Percentiles rank a stretch among this genome's conserved stretches.
These are phyloP conservation scores for Arthrobotrys sphaeroides DNA, from an alignment of 2,329 filamentous ascomycete species.

Conservation along the genomic window DNA sequence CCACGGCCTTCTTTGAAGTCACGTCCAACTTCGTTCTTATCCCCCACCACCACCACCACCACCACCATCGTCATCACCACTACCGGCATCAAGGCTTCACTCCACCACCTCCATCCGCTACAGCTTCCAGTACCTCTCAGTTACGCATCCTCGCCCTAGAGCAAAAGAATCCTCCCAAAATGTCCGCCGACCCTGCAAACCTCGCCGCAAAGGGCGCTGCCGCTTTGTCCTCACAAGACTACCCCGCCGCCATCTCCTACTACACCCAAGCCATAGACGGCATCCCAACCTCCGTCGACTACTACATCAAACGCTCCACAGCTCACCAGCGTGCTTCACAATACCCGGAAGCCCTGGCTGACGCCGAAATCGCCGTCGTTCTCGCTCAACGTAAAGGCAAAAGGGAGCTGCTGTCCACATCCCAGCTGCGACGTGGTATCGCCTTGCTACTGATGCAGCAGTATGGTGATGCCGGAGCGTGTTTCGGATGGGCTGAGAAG, in stretches of 20 bases:
- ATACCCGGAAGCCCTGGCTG: constrained; percentile 63
- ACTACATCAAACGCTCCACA: constrained; percentile 72
- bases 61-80: not conserved
- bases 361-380: constrained; percentile 65
- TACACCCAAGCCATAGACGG: constrained; percentile 67
- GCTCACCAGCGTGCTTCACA: constrained; percentile 68
- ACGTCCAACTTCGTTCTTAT: not conserved
- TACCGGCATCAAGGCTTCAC: not conserved
- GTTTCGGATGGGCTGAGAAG: constrained; percentile 67
- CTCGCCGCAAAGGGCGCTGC: constrained; percentile 64
- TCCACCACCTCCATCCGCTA: not conserved
- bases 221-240: constrained; percentile 68
- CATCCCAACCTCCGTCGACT: constrained; percentile 69
- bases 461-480: constrained; percentile 69
- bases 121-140: not conserved
- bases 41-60: not conserved
- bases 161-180: not conserved
- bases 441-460: constrained; percentile 68
- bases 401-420: constrained; percentile 71
- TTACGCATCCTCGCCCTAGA: not conserved
- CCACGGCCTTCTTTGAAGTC: constrained; percentile 13
- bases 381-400: constrained; percentile 68
- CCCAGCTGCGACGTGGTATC: constrained; percentile 71
- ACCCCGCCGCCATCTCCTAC: constrained; percentile 66
- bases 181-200: constrained; percentile 51